A percentile compares a stretch with the other conserved stretches of the same genome.
Evolutionary conservation across 257 asterid species (phyloP).

Genomic region (Solanum bukasovii): DNA sequence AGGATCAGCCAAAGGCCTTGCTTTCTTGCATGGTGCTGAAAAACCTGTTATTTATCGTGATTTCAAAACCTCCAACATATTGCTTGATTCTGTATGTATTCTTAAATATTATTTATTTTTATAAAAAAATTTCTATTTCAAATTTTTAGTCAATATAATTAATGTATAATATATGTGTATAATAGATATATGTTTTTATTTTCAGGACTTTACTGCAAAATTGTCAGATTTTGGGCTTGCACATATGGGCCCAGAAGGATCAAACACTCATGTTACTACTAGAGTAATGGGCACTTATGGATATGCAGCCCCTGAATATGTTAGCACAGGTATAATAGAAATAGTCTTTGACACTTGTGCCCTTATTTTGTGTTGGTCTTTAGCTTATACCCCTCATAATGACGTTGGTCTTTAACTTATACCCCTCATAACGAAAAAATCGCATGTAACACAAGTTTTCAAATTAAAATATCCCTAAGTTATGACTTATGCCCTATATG

Average conservation of each 20-base stretch:
- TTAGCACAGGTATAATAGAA: slow-evolving; percentile 57
- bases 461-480: background rate
- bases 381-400: background rate
- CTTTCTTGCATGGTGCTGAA: slow-evolving; percentile 79
- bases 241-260: slow-evolving; percentile 94
- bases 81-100: slow-evolving; percentile 58
- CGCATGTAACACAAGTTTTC: background rate
- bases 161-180: background rate
- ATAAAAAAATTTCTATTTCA: background rate
- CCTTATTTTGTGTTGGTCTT: background rate
- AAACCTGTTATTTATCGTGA: slow-evolving; percentile 85
- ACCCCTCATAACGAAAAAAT: background rate
- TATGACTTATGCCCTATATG: too few relatives aligned
- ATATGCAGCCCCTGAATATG: slow-evolving; percentile 93
- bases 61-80: slow-evolving; percentile 73
- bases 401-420: background rate
- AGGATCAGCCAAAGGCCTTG: slow-evolving; percentile 92
- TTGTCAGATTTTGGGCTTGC: slow-evolving; percentile 90
- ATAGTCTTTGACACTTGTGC: background rate
- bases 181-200: background rate
- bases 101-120: background rate
- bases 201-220: slow-evolving; percentile 79
- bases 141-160: background rate
- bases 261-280: slow-evolving; percentile 85
- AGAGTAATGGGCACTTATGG: slow-evolving; percentile 96